Evolutionary conservation across 176 grass and related monocot species (phyloP).

Genomic region (Oryza glaberrima): DNA sequence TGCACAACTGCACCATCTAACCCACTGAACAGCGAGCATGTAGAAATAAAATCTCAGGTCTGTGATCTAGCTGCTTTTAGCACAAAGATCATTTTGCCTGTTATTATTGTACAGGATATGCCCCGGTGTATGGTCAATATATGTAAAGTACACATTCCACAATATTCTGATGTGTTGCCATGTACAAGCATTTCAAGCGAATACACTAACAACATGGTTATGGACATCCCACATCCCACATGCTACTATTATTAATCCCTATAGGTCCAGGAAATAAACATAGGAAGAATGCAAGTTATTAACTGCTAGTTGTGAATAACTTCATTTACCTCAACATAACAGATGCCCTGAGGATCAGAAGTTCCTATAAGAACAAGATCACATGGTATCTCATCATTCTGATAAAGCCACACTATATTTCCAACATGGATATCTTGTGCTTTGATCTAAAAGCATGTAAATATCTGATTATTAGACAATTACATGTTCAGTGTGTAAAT

Average conservation of each 20-base stretch:
- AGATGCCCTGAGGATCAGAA: conserved; percentile 90
- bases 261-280: conserved; percentile 28
- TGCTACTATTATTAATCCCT: neutral
- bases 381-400: conserved; percentile 97
- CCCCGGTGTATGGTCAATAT: neutral
- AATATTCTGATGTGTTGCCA: conserved; percentile 17
- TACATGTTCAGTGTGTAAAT: conserved; percentile 32
- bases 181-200: conserved; percentile 14
- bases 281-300: neutral
- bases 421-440: conserved; percentile 89
- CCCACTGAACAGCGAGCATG: neutral
- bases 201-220: conserved; percentile 3
- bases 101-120: neutral
- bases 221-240: neutral
- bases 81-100: neutral
- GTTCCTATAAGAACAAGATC: conserved; percentile 88
- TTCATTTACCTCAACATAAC: conserved; percentile 89
- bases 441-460: conserved; percentile 58
- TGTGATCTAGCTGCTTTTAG: neutral
- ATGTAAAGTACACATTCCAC: conserved; percentile 1
- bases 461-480: conserved; percentile 31
- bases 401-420: conserved; percentile 88
- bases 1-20: neutral
- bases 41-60: neutral
- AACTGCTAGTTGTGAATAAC: neutral